Evolutionary conservation across 441 rosid genomes (phyloP), one percentile per base, ranked within the genome.

Genomic region (Metrosideros polymorpha): DNA sequence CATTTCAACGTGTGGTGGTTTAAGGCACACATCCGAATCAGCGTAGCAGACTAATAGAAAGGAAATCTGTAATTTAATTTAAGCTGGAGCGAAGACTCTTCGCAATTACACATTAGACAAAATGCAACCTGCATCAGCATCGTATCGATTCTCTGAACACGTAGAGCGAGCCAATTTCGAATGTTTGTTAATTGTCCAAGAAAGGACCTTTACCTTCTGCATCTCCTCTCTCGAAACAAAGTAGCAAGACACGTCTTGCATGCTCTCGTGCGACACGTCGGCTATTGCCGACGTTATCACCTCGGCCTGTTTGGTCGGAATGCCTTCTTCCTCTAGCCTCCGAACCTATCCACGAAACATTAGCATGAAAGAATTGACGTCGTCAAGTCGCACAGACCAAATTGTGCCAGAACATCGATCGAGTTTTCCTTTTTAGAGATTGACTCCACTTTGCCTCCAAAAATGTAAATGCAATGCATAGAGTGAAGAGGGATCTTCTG

Each of bases 271-370:
- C 43, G 92, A 87, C 77, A 93, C 93, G 77, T 92, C 91, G 9
- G 95, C 92, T 52, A 94, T 93, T 42, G 94, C 94, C 49, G 89
- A 91, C 2, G 96, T 93, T 82, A 94, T 93, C 2, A 92, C 96
- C 91, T 94, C 95, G 0, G 95, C 96, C 89, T 94, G 95, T 85
- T 92, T 93, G 25, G 95, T 89, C 42, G 97, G 95, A 57, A 94
- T 84, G 27, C 94, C 95, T 89, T 94, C 90, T 12, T 92, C 93
- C 89, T 94, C 97, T n/a, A 94, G 91, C 85, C 90, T 89, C 90
- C 94, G 89, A 79, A 94, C 96, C 96, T 94, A 90, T 29, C 83
- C 43, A 85, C 7, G 85, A 86, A 79, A 77, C 47, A 54, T n/a
- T 5, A 30, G 59, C 29, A 39, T 14, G 52, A 17, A 35, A 77